Evolutionary conservation across 2,329 filamentous ascomycete species (phyloP), one percentile per base, ranked within the genome.

Genomic region (Paraconiothyrium sp.): DNA sequence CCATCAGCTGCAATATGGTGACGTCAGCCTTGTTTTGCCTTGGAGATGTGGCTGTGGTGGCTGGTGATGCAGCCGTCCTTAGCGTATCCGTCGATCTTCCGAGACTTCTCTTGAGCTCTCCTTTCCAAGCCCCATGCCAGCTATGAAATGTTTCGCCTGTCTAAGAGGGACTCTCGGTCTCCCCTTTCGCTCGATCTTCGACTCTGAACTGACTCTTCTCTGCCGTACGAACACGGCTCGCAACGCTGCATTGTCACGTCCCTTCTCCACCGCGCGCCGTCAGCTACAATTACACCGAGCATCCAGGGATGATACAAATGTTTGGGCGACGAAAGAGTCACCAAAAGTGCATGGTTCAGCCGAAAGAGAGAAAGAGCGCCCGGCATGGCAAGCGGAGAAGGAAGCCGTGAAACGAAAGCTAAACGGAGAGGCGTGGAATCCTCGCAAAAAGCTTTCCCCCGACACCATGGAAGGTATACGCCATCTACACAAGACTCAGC

Each of bases 381-480:
- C 89, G 65, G 62, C 72, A 3, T 98, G 95, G 95, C 85, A 87
- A 75, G 77, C 87, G 14, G 91, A 97, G 67, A 97, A 97, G 76
- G 82, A 81, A 1, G 90, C 89, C 0, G 79, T 96, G 39, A 86
- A 89, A 70, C 79, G 87, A 63, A 99, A 98, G 73, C 95, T 97
- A 67, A 88, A 88, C 1, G 86, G 90, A 8, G 88, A 80, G 43
- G 81, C 90, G 10, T 99, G 94, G 94, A 85, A 85, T 32, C 94
- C 95, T 34, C 86, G 87, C 52, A 97, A 97, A 79, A 90, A 90
- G 61, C 85, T 99, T 10, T 98, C 95, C 0, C 95, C 95, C 0
- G 94, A 98, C 78, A 93, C 94, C 0, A 83, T 97, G 35, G 90
- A 92, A n/a, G 94, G 93, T 46, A 97, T 99, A 69, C 89, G 93